Evolutionary conservation across 257 asterid species (phyloP).

Genomic region (Ballota nigra): DNA sequence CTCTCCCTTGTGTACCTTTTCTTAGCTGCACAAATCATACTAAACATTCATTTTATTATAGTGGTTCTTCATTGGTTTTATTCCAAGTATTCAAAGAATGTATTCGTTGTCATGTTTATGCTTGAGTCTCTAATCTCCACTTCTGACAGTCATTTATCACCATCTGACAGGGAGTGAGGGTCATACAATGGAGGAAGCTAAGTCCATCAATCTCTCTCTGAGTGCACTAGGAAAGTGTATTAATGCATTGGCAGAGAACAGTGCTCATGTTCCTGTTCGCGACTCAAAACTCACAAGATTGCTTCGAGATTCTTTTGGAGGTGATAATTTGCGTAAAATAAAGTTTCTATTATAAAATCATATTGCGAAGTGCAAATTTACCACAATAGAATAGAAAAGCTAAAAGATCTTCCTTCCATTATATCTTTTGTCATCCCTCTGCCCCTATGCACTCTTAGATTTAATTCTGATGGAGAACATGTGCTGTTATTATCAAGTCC

Average conservation of each 20-base stretch:
- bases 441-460: background rate
- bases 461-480: background rate
- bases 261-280: slow-evolving; percentile 87
- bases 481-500: background rate
- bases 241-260: slow-evolving; percentile 93
- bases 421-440: slow-evolving; percentile 3
- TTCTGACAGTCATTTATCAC: slow-evolving; percentile 14
- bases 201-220: slow-evolving; percentile 84
- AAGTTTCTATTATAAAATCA: background rate
- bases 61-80: slow-evolving; percentile 1
- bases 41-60: background rate
- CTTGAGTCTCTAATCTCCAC: background rate
- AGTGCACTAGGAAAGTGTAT: slow-evolving; percentile 92
- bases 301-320: slow-evolving; percentile 97
- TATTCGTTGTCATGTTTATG: slow-evolving; percentile 18
- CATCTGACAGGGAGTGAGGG: slow-evolving; percentile 81
- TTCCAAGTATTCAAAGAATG: background rate
- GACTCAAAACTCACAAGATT: slow-evolving; percentile 91
- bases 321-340: slow-evolving; percentile 33
- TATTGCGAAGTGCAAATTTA: background rate
- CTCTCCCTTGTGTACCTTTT: background rate
- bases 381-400: background rate
- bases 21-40: background rate
- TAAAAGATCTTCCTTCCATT: slow-evolving; percentile 5
- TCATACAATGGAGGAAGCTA: slow-evolving; percentile 79